Percentiles rank a stretch among this genome's conserved stretches.
These are phyloP conservation scores for Limnanthes douglasii DNA, from an alignment of 345 rosid genomes.

Conservation along the genomic window DNA sequence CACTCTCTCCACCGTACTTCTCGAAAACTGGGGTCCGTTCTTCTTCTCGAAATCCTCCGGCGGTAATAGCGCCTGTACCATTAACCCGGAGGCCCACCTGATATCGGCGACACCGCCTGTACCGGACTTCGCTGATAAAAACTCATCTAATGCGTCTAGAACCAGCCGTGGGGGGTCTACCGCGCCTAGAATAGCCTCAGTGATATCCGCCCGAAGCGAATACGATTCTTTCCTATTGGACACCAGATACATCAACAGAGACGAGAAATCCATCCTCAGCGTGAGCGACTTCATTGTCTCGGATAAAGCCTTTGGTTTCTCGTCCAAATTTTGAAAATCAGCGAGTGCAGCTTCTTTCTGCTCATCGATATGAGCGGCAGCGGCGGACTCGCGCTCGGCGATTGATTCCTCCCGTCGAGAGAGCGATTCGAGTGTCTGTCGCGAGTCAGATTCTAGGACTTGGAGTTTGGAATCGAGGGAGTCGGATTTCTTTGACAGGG, in stretches of 20 bases:
- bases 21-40: constrained; percentile 16
- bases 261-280: constrained; percentile 29
- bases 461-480: constrained; percentile 27
- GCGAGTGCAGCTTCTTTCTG: constrained; percentile 20
- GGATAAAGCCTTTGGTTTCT: constrained; percentile 5
- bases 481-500: constrained; percentile 19
- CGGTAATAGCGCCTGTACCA: constrained; percentile 38
- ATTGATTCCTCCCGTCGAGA: constrained; percentile 20
- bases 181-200: constrained; percentile 22
- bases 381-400: constrained; percentile 25
- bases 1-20: constrained; percentile 23
- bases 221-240: constrained; percentile 35
- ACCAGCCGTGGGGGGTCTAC: constrained; percentile 35
- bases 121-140: constrained; percentile 16
- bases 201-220: constrained; percentile 26
- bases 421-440: constrained; percentile 18
- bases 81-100: constrained; percentile 44
- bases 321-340: constrained; percentile 11
- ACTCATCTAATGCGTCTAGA: constrained; percentile 42
- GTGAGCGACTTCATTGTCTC: constrained; percentile 19
- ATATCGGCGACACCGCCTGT: constrained; percentile 34
- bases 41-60: constrained; percentile 7
- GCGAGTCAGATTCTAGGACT: constrained; percentile 17
- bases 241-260: constrained; percentile 18
- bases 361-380: constrained; percentile 12